Conservation (phyloP, 2,329 filamentous ascomycete genomes). For the Xylaria hypoxylon region DNA sequence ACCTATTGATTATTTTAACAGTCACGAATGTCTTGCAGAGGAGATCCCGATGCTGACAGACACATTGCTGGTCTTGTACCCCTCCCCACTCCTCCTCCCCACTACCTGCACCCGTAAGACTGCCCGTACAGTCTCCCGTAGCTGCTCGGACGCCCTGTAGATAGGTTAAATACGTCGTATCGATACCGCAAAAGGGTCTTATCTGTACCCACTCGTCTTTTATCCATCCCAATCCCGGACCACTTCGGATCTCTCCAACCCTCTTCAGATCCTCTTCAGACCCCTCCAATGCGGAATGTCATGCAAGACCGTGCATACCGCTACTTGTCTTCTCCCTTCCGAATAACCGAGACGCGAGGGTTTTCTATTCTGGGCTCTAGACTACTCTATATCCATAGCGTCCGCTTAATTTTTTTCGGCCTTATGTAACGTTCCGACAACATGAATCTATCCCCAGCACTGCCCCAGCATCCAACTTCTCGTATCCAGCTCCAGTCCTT, state of each 20-base stretch:
- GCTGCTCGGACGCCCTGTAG: too few relatives aligned
- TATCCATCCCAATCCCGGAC: conserved; percentile 5
- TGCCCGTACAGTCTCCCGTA: too few relatives aligned
- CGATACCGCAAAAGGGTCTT: conserved; percentile 9
- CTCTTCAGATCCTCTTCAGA: too few relatives aligned
- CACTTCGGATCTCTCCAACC: conserved; percentile 5
- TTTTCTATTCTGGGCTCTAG: conserved; percentile 1
- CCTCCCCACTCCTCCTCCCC: too few relatives aligned
- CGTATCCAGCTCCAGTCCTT: conserved; percentile 14
- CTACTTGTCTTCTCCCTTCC: conserved; percentile 6
- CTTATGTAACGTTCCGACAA: conserved; percentile 15
- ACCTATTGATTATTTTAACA: too few relatives aligned
- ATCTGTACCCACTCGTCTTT: conserved; percentile 4
- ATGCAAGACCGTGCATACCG: conserved; percentile 21
- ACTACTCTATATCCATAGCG: background rate
- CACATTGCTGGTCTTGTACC: conserved; percentile 1
- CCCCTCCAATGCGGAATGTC: background rate
- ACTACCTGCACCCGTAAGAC: too few relatives aligned
- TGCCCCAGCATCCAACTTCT: conserved; percentile 2
- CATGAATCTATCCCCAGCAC: background rate
- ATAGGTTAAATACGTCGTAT: too few relatives aligned
- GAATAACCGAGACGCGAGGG: conserved; percentile 12
- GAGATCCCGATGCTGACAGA: conserved; percentile 4
- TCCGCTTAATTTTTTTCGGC: conserved; percentile 8
- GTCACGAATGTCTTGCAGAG: background rate